Base-by-base conservation (phyloP, 2,329 filamentous ascomycete genomes). In the Fusarium protoensiforme region DNA sequence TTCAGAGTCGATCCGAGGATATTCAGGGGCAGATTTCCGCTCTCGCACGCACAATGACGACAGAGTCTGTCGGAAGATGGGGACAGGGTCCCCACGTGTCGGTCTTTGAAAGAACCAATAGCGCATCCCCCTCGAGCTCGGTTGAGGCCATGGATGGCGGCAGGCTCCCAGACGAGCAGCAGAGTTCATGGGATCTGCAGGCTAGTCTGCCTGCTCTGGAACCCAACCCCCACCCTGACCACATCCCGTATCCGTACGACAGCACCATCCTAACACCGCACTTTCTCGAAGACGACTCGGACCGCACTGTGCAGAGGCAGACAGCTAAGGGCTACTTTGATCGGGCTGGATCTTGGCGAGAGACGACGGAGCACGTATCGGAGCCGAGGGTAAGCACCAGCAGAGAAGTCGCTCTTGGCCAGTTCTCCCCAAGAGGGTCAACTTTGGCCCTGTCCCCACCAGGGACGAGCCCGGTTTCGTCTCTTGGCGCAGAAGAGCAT, bases 101-200 rank as follows among this genome's bases (percentile, higher is more conserved):
- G 3, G 74, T 77, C 9, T 77, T 77, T 57, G 75, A 77, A 31
- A 74, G 74, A 59, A 73, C 73, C 46, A 77, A 74, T 29, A 75
- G 67, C 53, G 43, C 70, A 24, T 76, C 75, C 18, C 36, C 69
- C 1, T 71, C 71, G 10, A 75, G 68, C 48, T 74, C 75, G 3
- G 64, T 65, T 27, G 59, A 71, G 39, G 67, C 66, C 22, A 41
- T 51, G 14, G 73, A 74, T 20, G 59, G 56, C 56, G 62, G 56
- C 29, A 69, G 48, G 13, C 33, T 67, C 14, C 46, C 64, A 51
- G 46, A 53, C 41, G 59, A 69, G n/a, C 48, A 63, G 33, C 48
- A 60, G 53, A 43, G 41, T 31, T 35, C 33, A 18, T 48, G 58
- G 64, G 64, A 75, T 72, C 63, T 64, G 60, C 65, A 67, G 16